Evolutionary conservation across 2,329 filamentous ascomycete species (phyloP).

Genomic region (Magnaporthiopsis poae): DNA sequence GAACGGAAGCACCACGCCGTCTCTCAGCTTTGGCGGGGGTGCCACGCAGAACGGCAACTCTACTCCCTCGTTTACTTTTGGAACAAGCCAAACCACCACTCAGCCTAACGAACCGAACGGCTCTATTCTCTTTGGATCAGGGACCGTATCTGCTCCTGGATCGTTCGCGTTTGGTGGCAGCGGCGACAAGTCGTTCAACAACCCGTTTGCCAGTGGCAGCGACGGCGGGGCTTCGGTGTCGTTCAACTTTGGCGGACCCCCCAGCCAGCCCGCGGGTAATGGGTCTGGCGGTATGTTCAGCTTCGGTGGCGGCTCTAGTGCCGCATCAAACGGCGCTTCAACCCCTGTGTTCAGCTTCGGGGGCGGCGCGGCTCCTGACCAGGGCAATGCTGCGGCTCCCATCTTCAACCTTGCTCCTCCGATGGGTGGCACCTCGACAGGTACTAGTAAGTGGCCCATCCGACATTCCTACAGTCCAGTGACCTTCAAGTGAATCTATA

Average conservation of each 20-base stretch:
- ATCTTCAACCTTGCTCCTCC: conserved; percentile 24
- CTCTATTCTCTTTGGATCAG: conserved; percentile 3
- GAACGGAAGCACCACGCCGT: conserved; percentile 1
- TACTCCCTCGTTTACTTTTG: conserved; percentile 6
- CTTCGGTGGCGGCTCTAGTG: conserved; percentile 22
- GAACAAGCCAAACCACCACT: conserved; percentile 10
- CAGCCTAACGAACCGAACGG: conserved; percentile 11
- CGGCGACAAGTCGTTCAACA: conserved; percentile 25
- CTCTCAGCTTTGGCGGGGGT: conserved; percentile 11
- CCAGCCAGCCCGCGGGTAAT: conserved; percentile 10
- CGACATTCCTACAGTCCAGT: neutral
- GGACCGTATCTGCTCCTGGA: conserved; percentile 15
- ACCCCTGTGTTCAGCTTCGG: conserved; percentile 31
- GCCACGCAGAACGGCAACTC: conserved; percentile 13
- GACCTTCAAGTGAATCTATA: conserved; percentile 4
- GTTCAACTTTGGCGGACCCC: conserved; percentile 30
- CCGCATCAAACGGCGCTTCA: conserved; percentile 7
- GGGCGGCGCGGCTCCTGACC: conserved; percentile 19
- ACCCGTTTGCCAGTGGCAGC: conserved; percentile 26
- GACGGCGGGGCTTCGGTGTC: conserved; percentile 11
- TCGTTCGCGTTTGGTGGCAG: conserved; percentile 31
- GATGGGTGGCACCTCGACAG: conserved; percentile 28
- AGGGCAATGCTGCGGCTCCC: conserved; percentile 18
- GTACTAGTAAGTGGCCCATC: conserved; percentile 30
- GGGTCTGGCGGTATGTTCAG: conserved; percentile 22